These are phyloP conservation scores for Suhomyces maxii DNA, from an alignment of 1,139 yeast species.

Conservation along the genomic window DNA sequence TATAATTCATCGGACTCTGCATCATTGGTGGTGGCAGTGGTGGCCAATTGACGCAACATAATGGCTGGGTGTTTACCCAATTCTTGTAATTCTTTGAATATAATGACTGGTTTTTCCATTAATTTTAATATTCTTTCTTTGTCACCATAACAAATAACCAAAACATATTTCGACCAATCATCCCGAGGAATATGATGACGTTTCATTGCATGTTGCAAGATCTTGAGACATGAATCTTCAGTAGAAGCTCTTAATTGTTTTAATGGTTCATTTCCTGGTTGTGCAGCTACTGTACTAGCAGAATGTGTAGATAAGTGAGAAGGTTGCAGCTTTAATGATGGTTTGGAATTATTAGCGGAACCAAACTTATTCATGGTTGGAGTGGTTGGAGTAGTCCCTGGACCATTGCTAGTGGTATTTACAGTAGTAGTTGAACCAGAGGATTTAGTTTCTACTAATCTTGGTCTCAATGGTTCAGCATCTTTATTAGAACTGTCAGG, in stretches of 20 bases:
- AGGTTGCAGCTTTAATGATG: slow-evolving; percentile 16
- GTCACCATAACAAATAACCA: slow-evolving; percentile 89
- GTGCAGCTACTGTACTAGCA: slow-evolving; percentile 2
- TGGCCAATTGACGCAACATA: slow-evolving; percentile 82
- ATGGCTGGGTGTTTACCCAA: slow-evolving; percentile 89
- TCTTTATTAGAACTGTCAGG: slow-evolving; percentile 10
- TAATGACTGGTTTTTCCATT: slow-evolving; percentile 84
- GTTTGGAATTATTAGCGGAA: slow-evolving; percentile 9
- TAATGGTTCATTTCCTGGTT: slow-evolving; percentile 57
- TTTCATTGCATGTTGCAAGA: slow-evolving; percentile 85
- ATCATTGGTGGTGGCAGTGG: slow-evolving; percentile 19
- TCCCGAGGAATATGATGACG: slow-evolving; percentile 76
- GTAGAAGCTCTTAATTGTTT: slow-evolving; percentile 85
- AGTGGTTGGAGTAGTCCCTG: slow-evolving; percentile 11
- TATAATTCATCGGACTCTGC: slow-evolving; percentile 37
- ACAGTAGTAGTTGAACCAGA: slow-evolving; percentile 22
- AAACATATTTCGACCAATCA: slow-evolving; percentile 87
- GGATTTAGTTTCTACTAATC: slow-evolving; percentile 34
- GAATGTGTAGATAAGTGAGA: slow-evolving; percentile 18
- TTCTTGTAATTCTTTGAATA: slow-evolving; percentile 86
- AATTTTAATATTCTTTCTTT: slow-evolving; percentile 80
- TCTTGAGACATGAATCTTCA: slow-evolving; percentile 89
- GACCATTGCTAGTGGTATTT: slow-evolving; percentile 8
- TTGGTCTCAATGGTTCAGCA: slow-evolving; percentile 22
- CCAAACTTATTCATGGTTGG: slow-evolving; percentile 10